A percentile compares a stretch with the other conserved stretches of the same genome.
These are phyloP conservation scores for Hypsizygus marmoreus DNA, from an alignment of 768 basidiomycete species.

Conservation along the genomic window DNA sequence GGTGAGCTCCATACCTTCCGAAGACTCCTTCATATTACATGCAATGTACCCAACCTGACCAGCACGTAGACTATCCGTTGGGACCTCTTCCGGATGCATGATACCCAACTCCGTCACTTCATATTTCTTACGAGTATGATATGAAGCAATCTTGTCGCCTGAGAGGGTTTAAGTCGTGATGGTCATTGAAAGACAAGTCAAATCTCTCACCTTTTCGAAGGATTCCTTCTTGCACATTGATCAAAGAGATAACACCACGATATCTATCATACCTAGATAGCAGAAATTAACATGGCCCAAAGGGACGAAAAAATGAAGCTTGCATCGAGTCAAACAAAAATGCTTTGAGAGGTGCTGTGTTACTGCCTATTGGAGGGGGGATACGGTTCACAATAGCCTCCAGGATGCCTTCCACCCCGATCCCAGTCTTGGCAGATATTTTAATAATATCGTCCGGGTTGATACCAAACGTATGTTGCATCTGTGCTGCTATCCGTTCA, in stretches of 20 bases:
- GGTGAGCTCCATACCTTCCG: constrained; percentile 65
- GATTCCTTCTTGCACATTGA: constrained; percentile 79
- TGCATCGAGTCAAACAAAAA: constrained; percentile 93
- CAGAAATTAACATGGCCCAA: constrained; percentile 13
- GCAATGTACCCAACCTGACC: constrained; percentile 89
- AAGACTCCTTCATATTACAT: constrained; percentile 97
- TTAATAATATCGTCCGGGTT: constrained; percentile 71
- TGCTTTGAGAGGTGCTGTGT: constrained; percentile 66
- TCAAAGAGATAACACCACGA: constrained; percentile 91
- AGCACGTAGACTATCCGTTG: constrained; percentile 63
- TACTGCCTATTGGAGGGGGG: constrained; percentile 70
- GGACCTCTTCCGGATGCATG: constrained; percentile 87
- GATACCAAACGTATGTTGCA: constrained; percentile 81
- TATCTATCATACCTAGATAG: constrained; percentile 84
- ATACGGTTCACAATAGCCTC: constrained; percentile 81
- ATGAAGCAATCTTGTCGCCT: constrained; percentile 92
- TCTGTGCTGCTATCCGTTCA: constrained; percentile 75
- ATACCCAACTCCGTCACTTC: constrained; percentile 88
- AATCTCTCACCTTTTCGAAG: constrained; percentile 70
- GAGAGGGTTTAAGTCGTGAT: constrained; percentile 3
- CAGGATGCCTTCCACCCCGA: constrained; percentile 77
- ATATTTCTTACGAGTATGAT: constrained; percentile 83
- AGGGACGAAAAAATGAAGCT: constrained; percentile 26
- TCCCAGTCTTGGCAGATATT: constrained; percentile 92
- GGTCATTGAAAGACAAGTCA: neutral